Evolutionary conservation across 352 stramenopile genomes (phyloP).

Genomic region (Peronosclerospora sorghi): DNA sequence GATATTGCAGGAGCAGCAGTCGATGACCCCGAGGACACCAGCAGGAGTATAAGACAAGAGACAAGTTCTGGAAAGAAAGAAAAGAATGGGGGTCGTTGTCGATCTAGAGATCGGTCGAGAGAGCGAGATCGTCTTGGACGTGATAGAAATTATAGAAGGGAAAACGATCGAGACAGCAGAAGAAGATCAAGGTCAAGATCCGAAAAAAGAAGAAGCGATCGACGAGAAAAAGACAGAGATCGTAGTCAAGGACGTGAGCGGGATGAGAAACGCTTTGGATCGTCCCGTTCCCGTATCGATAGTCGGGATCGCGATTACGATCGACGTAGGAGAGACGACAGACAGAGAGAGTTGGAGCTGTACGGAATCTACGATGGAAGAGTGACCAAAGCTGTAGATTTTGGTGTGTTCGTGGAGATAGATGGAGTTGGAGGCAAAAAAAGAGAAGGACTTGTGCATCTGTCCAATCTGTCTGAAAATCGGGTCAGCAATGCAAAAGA

Average conservation of each 20-base stretch:
- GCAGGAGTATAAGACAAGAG: not conserved
- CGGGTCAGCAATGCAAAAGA: slow-evolving; percentile 84
- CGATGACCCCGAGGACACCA: slow-evolving; percentile 19
- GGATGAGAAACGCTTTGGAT: slow-evolving; percentile 13
- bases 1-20: slow-evolving; percentile 44
- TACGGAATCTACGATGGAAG: slow-evolving; percentile 92
- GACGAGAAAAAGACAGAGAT: slow-evolving; percentile 16
- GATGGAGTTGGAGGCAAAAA: slow-evolving; percentile 42
- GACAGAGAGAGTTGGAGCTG: slow-evolving; percentile 54
- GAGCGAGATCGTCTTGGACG: slow-evolving; percentile 16
- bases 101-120: slow-evolving; percentile 8
- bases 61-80: slow-evolving; percentile 6
- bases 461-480: slow-evolving; percentile 85
- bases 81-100: slow-evolving; percentile 9
- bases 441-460: slow-evolving; percentile 92
- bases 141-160: slow-evolving; percentile 17
- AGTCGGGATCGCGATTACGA: slow-evolving; percentile 21
- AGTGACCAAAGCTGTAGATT: slow-evolving; percentile 93
- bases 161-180: slow-evolving; percentile 18
- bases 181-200: slow-evolving; percentile 33
- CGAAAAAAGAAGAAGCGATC: slow-evolving; percentile 12
- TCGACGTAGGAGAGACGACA: slow-evolving; percentile 15
- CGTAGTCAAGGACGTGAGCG: slow-evolving; percentile 17
- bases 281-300: slow-evolving; percentile 19
- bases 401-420: slow-evolving; percentile 95